Base-by-base conservation (phyloP, 2,329 filamentous ascomycete genomes). In the Aspergillus piperis region DNA sequence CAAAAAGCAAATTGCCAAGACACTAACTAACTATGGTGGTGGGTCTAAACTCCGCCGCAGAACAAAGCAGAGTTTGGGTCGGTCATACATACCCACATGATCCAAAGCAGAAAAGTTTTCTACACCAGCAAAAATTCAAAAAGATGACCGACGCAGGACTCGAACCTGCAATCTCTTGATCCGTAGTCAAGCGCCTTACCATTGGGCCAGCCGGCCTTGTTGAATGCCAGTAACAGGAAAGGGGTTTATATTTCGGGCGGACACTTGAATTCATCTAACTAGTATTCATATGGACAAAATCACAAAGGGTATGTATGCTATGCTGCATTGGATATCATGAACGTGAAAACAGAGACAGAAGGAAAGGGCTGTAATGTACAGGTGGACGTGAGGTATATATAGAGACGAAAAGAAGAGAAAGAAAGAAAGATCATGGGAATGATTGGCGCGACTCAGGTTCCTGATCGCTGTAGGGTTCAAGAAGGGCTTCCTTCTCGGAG, bases 171-270 rank as follows among this genome's bases (percentile, higher is more conserved):
- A 80, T 80, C 78, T 80, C 76, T 79, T 80, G 78, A 80, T 80
- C 78, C 78, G 78, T 80, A 81, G 78, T 81, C 78, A 80, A 79
- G 76, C 78, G 78, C 78, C 77, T 80, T 81, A 74, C 78, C 78
- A 66, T 64, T 66, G 60, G 60, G 58, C 55, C 59, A 62, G 58
- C 58, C 54, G 58, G 58, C 58, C 58, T 60, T 48, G 10, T 30
- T 44, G 25, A 30, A 13, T 8, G 2, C 1, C 1, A 2, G 8
- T 3, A 0, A 1, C 0, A 10, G 25, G 1, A 41, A n/a, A 32
- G 5, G 15, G n/a, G 39, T 1, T 21, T 25, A 54, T 44, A 19
- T 11, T 21, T 23, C 8, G 2, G 2, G 7, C 3, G n/a, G 27
- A 19, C n/a, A 32, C 25, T n/a, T 32, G 5, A 17, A 32, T 55